Base-by-base conservation (phyloP, 2,329 filamentous ascomycete species). In the Colletotrichum spaethianum region DNA sequence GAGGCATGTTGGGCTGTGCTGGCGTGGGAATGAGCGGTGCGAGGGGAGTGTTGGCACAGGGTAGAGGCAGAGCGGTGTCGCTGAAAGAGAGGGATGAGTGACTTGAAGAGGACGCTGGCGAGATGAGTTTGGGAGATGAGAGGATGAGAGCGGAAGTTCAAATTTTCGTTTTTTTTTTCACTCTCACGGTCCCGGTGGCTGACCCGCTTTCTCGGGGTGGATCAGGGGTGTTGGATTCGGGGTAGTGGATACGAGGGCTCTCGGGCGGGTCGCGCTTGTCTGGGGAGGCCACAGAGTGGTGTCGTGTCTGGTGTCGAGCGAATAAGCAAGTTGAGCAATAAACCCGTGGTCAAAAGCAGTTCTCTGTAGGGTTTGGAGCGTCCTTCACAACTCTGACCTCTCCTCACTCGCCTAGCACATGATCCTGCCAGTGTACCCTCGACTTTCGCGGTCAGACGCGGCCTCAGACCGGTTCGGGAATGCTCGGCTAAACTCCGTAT, bases 191-290 rank as follows among this genome's bases (percentile, higher is more conserved):
- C 60, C 60, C 65, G 57, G 69, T 72, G 69, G 69, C 55, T 5
- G 65, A 31, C 40, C 69, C 69, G 69, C 69, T 69, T 72, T 72
- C 65, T 60, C 69, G 69, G 69, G 66, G 69, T 70, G 69, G 69
- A 70, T 72, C 69, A 72, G 69, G 69, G 69, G 69, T 52, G 44
- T 33, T 33, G 38, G 56, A 67, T 48, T 70, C 68, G 68, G 68
- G 63, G 63, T 67, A 67, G 65, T 71, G 68, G 68, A 67, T 70
- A 67, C 67, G 57, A 68, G 65, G 65, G 65, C 65, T 68, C 56
- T 50, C 28, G 46, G 50, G 50, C 50, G 48, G 48, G 50, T 64
- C 52, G 48, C 31, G 28, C 38, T 50, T 66, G 53, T 14, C 40
- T 31, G 63, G 55, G 55, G 55, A n/a, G 55, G n/a, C 12, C 33